Evolutionary conservation across 148 eudicot genomes (phyloP).

Genomic region (Chenopodium quinoa): DNA sequence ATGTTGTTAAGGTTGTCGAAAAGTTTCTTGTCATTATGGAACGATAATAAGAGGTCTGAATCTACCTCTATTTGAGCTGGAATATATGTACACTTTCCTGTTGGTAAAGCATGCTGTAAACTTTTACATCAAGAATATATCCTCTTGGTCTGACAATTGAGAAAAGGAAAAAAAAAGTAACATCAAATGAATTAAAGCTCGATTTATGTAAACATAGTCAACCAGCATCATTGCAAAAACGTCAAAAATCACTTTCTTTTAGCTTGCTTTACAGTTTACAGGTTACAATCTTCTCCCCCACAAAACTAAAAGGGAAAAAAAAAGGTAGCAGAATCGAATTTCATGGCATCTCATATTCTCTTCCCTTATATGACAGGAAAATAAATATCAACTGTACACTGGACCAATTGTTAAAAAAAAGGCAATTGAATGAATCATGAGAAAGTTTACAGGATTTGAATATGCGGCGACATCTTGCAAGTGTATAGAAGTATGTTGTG

Average conservation of each 20-base stretch:
- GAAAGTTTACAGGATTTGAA: not conserved
- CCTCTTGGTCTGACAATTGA: not conserved
- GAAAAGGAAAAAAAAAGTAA: no score
- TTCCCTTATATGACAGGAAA: not conserved
- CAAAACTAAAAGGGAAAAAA: no score
- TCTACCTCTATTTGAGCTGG: not conserved
- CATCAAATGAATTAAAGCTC: not conserved
- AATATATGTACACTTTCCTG: not conserved
- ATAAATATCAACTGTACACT: conserved; percentile 5
- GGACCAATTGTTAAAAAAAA: not conserved
- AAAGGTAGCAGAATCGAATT: no score
- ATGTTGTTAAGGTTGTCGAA: not conserved
- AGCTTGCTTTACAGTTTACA: not conserved
- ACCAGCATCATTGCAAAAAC: not conserved
- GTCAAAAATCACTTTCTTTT: not conserved
- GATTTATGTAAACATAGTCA: not conserved
- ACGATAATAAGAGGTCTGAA: not conserved
- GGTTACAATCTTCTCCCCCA: not conserved
- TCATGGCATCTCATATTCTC: no score
- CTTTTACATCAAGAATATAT: not conserved
- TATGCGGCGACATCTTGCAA: not conserved
- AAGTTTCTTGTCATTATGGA: not conserved
- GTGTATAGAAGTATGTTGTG: not conserved
- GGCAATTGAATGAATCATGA: not conserved
- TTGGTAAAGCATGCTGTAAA: not conserved